Percentiles rank a stretch among this genome's conserved stretches.
These are phyloP conservation scores for Sarcodon sp. DNA, from an alignment of 768 basidiomycete species.

Conservation along the genomic window DNA sequence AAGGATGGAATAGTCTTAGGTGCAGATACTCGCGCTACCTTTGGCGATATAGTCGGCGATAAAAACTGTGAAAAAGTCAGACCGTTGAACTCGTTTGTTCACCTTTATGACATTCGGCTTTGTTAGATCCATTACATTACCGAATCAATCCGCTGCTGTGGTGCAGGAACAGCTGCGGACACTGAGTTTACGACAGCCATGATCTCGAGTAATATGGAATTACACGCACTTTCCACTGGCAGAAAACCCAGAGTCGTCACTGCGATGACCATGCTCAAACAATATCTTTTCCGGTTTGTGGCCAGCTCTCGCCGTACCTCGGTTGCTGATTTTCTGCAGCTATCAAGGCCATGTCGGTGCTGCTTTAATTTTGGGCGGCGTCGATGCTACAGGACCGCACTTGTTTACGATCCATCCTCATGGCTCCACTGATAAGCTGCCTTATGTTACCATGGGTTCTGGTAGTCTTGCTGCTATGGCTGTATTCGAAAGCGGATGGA, in stretches of 20 bases:
- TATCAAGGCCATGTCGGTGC: conserved; percentile 93
- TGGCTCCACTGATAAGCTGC: conserved; percentile 96
- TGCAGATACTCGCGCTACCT: conserved; percentile 94
- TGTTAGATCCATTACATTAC: conserved; percentile 91
- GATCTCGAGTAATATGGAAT: conserved; percentile 92
- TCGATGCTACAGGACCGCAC: conserved; percentile 89
- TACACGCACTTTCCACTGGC: conserved; percentile 84
- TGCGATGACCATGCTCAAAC: conserved; percentile 98
- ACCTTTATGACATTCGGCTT: background rate
- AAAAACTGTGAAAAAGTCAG: conserved; percentile 99
- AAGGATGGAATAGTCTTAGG: conserved; percentile 89
- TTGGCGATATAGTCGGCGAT: conserved; percentile 89
- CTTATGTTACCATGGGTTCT: conserved; percentile 98
- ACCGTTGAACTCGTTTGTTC: conserved; percentile 1
- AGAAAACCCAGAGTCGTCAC: conserved; percentile 90
- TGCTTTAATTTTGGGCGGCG: conserved; percentile 91
- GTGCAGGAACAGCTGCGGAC: conserved; percentile 98
- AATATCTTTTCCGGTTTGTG: conserved; percentile 78
- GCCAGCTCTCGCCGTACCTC: conserved; percentile 1
- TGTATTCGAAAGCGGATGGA: conserved; percentile 86
- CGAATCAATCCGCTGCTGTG: conserved; percentile 93
- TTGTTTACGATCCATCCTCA: conserved; percentile 95
- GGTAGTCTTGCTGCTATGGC: conserved; percentile 97
- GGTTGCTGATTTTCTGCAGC: conserved; percentile 23
- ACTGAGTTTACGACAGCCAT: conserved; percentile 91